Evolutionary conservation across 257 asterid genomes (phyloP).

Genomic region (Primulina huaijiensis): DNA sequence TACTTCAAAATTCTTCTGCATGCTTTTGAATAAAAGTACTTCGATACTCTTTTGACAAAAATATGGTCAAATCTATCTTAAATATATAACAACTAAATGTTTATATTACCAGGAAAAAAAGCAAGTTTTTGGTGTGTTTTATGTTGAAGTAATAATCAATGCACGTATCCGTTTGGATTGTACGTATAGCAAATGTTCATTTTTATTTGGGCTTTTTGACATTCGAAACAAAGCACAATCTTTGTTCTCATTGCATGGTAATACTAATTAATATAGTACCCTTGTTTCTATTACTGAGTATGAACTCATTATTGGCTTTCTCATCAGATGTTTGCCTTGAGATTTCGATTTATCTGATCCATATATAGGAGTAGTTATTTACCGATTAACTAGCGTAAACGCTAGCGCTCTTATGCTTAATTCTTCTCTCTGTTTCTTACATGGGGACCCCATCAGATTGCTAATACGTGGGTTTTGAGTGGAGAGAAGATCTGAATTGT

Average conservation of each 20-base stretch:
- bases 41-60: not conserved
- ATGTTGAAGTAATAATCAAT: not conserved
- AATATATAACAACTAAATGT: slow-evolving; percentile 11
- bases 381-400: too few relatives aligned
- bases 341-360: too few relatives aligned
- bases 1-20: not conserved
- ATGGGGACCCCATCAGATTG: too few relatives aligned
- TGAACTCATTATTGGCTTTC: too few relatives aligned
- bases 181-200: not conserved
- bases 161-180: not conserved
- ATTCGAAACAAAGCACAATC: not conserved
- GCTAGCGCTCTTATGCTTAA: too few relatives aligned
- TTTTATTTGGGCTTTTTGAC: not conserved
- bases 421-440: too few relatives aligned
- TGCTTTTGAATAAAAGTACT: not conserved
- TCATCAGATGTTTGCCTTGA: too few relatives aligned
- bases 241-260: not conserved
- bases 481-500: too few relatives aligned
- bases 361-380: too few relatives aligned
- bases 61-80: slow-evolving; percentile 18
- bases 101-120: slow-evolving; percentile 21
- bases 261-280: not conserved
- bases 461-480: too few relatives aligned
- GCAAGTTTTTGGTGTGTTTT: not conserved
- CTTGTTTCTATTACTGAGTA: not conserved